A percentile compares a stretch with the other conserved stretches of the same genome.
phyloP scores from a whole-genome alignment of 2,329 filamentous ascomycete species.

The Zymoseptoria tritici region DNA sequence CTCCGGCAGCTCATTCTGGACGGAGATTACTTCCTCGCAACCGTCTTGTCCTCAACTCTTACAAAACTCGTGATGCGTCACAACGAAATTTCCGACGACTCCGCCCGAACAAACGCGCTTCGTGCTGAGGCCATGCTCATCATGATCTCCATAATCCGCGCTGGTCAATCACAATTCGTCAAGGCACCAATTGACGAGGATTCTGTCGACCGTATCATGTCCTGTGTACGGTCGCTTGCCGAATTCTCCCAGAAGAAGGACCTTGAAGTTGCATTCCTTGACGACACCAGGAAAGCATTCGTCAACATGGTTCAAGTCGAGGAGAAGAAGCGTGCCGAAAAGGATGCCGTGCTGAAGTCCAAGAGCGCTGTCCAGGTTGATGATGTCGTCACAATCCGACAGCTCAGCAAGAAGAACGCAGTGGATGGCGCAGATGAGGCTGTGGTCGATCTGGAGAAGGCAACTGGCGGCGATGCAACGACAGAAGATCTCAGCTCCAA shows the following conservation, averaged over 20 bases:
- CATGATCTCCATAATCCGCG: conserved; percentile 97
- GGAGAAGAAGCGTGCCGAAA: conserved; percentile 94
- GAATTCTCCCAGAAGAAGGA: conserved; percentile 87
- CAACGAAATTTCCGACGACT: conserved; percentile 80
- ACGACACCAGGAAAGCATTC: conserved; percentile 94
- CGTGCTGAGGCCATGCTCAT: conserved; percentile 98
- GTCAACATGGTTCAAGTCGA: conserved; percentile 94
- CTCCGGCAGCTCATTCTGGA: conserved; percentile 91
- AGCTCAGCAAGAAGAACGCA: conserved; percentile 85
- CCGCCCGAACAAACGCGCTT: conserved; percentile 82
- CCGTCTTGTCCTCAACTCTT: conserved; percentile 89
- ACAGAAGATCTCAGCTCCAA: conserved; percentile 87
- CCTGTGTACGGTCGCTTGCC: conserved; percentile 83
- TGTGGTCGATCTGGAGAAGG: conserved; percentile 83
- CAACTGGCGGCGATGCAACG: conserved; percentile 79
- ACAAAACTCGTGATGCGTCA: conserved; percentile 98
- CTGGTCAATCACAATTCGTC: conserved; percentile 97
- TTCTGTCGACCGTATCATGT: conserved; percentile 97
- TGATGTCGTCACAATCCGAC: conserved; percentile 85
- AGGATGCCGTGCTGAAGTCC: conserved; percentile 85
- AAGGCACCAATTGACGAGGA: conserved; percentile 97
- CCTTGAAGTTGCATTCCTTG: conserved; percentile 83
- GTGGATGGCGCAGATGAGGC: conserved; percentile 73
- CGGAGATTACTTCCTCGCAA: conserved; percentile 91
- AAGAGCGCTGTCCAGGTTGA: conserved; percentile 94